Conservation (phyloP, 352 stramenopile species). For the Globisporangium cederbergense region DNA sequence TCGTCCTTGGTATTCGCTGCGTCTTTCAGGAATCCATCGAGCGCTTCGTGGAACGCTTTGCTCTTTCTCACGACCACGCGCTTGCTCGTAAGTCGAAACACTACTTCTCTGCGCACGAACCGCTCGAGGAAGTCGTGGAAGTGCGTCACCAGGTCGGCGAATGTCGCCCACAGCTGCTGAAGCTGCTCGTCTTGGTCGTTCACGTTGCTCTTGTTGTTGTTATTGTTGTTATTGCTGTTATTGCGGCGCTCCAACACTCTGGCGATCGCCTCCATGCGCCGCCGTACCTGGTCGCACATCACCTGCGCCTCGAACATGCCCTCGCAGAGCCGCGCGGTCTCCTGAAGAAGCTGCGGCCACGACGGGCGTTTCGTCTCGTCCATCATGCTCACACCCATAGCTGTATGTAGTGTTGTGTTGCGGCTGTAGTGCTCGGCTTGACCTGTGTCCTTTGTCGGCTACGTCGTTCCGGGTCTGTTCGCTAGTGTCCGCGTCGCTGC, state of each 20-base stretch:
- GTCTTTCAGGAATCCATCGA: constrained; percentile 2
- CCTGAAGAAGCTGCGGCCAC: not conserved
- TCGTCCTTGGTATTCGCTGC: not conserved
- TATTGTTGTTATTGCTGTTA: not conserved
- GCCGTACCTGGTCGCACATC: constrained; percentile 15
- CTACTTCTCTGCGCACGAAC: not conserved
- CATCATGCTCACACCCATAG: not conserved
- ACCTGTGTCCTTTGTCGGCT: not conserved
- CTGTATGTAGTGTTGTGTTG: not conserved
- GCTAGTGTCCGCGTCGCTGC: too few relatives aligned
- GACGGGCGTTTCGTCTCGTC: not conserved
- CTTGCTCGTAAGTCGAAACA: constrained; percentile 10
- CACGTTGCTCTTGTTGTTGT: too few relatives aligned
- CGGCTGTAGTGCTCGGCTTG: not conserved
- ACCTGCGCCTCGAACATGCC: constrained; percentile 9
- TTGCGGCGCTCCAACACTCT: not conserved
- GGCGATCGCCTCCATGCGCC: constrained; percentile 3
- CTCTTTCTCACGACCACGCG: constrained; percentile 4
- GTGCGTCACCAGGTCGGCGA: not conserved
- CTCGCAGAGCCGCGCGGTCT: not conserved
- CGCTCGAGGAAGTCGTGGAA: constrained; percentile 7
- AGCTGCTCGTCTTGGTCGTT: not conserved
- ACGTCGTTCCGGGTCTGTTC: too few relatives aligned
- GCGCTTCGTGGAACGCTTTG: constrained; percentile 2
- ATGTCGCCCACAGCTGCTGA: not conserved